Percentiles rank a stretch among this genome's conserved stretches.
Conservation (phyloP, 306 rosid species). For the Acmispon strigosus region DNA sequence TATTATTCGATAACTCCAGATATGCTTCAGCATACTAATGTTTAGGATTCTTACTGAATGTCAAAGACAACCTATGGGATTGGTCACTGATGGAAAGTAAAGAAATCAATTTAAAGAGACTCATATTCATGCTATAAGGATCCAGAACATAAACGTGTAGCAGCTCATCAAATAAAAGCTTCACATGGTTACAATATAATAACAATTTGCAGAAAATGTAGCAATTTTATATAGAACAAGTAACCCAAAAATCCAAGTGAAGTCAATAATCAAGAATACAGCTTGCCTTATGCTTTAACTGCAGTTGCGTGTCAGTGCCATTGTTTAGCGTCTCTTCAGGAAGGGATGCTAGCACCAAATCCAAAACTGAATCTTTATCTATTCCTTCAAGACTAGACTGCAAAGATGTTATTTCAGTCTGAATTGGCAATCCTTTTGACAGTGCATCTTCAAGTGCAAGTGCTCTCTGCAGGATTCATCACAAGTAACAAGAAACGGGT, state of each 20-base stretch:
- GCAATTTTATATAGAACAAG: slow-evolving; percentile 1
- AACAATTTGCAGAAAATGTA: not conserved
- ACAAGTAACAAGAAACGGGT: slow-evolving; percentile 18
- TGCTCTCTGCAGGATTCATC: slow-evolving; percentile 63
- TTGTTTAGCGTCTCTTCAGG: slow-evolving; percentile 67
- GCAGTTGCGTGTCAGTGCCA: slow-evolving; percentile 74
- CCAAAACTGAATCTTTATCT: slow-evolving; percentile 76
- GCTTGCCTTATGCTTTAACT: slow-evolving; percentile 72
- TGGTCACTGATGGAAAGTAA: slow-evolving; percentile 10
- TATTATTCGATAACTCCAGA: slow-evolving; percentile 6
- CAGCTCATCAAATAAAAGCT: not conserved
- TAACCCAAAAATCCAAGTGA: slow-evolving; percentile 1
- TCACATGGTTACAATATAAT: slow-evolving; percentile 4
- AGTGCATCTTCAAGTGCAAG: slow-evolving; percentile 88
- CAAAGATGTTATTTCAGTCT: slow-evolving; percentile 67
- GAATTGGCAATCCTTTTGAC: slow-evolving; percentile 83
- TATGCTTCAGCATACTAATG: not conserved
- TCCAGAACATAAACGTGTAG: not conserved
- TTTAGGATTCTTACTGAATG: not conserved
- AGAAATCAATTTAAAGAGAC: not conserved
- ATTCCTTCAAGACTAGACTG: slow-evolving; percentile 57
- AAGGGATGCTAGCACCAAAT: slow-evolving; percentile 75
- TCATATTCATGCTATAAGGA: not conserved
- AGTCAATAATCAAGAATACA: slow-evolving; percentile 11
- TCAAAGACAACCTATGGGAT: not conserved